Evolutionary conservation across 2,329 filamentous ascomycete species (phyloP), one percentile per base, ranked within the genome.

Genomic region (Botrytis aclada): DNA sequence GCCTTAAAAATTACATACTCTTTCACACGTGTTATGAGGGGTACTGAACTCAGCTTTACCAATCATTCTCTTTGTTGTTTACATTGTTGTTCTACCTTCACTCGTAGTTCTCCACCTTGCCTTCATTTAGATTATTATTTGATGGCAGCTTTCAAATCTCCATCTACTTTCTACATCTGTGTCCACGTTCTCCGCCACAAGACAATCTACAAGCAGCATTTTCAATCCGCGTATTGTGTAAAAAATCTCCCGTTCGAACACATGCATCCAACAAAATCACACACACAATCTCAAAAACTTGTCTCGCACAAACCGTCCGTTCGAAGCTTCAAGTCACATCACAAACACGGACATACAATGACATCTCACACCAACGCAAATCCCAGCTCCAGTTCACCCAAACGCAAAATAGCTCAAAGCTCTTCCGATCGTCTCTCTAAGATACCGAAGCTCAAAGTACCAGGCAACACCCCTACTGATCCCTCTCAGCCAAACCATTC

Each of bases 341-440:
- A 39, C 45, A 67, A 67, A 51, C 34, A 54, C 20, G 20, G 20
- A 37, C 8, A 67, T 14, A 29, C 32, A 54, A 67, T 67, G 64
- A 29, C 64, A 39, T 54, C 64, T 37, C 64, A 54, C 8, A 39
- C 16, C 16, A 41, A 67, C 16, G 2, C 45, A 67, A 39, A 54
- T 16, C 22, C 45, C 45, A 54, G 16, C 25, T 29, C 64, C 16
- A 54, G 32, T 54, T 29, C 64, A 12, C 45, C 64, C 8, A 67
- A 67, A 39, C 64, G 64, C 14, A 67, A 67, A 67, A 67, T 67
- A 25, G 64, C 45, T 8, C 45, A 67, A 29, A 54, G 18, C 32
- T 67, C 64, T 20, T 67, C 64, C 6, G 64, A 67, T 18, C 64
- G 64, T 4, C 64, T 54, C 45, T 54, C 32, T n/a, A 67, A 67